phyloP scores from a whole-genome alignment of 805 yeast genomes.

The Wickerhamiella australiensis region DNA sequence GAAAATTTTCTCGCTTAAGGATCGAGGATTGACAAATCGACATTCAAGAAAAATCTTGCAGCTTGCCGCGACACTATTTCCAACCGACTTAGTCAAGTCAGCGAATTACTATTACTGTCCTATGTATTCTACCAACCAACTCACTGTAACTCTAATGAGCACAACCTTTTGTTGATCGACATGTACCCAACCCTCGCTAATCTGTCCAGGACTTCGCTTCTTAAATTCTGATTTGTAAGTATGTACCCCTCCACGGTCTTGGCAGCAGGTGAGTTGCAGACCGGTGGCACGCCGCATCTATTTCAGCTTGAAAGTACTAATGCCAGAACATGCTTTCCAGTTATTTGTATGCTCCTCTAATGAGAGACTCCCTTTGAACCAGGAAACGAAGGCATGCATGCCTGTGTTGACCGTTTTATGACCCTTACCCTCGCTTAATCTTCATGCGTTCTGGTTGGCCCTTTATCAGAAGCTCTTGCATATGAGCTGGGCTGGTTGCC shows the following conservation, averaged over 20 bases:
- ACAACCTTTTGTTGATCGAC: too few relatives aligned
- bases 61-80: background rate
- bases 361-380: too few relatives aligned
- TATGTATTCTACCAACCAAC: too few relatives aligned
- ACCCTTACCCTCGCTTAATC: slow-evolving; percentile 5
- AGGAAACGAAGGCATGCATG: too few relatives aligned
- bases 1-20: too few relatives aligned
- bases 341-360: too few relatives aligned
- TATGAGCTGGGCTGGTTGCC: background rate
- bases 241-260: background rate
- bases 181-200: too few relatives aligned
- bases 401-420: background rate
- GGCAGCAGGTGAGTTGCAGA: background rate
- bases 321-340: too few relatives aligned
- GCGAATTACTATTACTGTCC: too few relatives aligned
- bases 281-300: background rate
- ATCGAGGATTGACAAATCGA: background rate
- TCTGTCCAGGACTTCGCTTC: background rate
- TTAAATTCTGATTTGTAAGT: background rate
- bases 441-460: background rate
- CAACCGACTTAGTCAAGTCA: too few relatives aligned
- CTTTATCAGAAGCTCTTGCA: background rate
- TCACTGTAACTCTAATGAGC: too few relatives aligned
- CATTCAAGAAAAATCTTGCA: background rate
- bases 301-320: background rate